Evolutionary conservation across 1,139 yeast genomes (phyloP).

Genomic region (Pichia sp.): DNA sequence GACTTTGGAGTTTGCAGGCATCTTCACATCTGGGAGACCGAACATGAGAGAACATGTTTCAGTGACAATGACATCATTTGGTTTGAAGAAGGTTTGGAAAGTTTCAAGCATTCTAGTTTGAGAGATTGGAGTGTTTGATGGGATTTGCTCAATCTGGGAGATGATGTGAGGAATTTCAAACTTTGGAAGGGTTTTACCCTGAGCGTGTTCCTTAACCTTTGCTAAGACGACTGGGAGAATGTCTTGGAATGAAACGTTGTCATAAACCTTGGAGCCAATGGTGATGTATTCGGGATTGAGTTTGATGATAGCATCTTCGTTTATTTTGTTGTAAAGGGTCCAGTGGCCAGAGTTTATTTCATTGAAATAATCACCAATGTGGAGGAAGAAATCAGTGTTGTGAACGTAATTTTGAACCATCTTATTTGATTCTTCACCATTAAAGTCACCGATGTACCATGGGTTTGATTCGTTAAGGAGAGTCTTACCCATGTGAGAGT

Average conservation of each 20-base stretch:
- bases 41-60: constrained; percentile 81
- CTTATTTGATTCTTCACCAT: constrained; percentile 41
- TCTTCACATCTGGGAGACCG: constrained; percentile 53
- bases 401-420: constrained; percentile 34
- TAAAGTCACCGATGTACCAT: constrained; percentile 58
- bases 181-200: constrained; percentile 23
- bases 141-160: constrained; percentile 17
- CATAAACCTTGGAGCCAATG: constrained; percentile 33
- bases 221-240: constrained; percentile 36
- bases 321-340: constrained; percentile 25
- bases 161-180: constrained; percentile 14
- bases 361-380: constrained; percentile 44
- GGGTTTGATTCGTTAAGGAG: constrained; percentile 55
- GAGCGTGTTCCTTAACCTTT: constrained; percentile 32
- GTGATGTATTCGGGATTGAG: constrained; percentile 40
- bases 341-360: constrained; percentile 52
- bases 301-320: constrained; percentile 27
- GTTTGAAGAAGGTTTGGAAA: constrained; percentile 35
- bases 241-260: constrained; percentile 39
- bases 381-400: constrained; percentile 41
- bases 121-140: constrained; percentile 28
- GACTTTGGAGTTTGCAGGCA: constrained; percentile 45
- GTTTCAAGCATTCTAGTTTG: constrained; percentile 28
- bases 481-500: constrained; percentile 47
- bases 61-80: constrained; percentile 58